Evolutionary conservation across 257 asterid genomes (phyloP), one percentile per base, ranked within the genome.

Genomic region (Prunella vulgaris): DNA sequence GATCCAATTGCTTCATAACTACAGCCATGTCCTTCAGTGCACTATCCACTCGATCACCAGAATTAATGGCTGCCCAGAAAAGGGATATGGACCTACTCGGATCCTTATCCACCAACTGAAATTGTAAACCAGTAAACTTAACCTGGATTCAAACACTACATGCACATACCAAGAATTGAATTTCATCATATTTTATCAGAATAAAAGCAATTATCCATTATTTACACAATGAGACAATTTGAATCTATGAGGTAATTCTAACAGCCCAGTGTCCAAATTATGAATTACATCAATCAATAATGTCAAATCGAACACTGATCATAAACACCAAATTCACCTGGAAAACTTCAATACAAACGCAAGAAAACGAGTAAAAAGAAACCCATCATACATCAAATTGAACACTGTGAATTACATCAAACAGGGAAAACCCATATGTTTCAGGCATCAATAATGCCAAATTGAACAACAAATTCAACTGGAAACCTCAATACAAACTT

Each of bases 1-100:
- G 84, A 62, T 86, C 73, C 81, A 94, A 73, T 49, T 91, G 99
- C 65, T 89, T 89, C 99, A 91, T 89, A 33, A 89, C 96, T 24
- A 89, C 82, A 13, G 99, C 99, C 99, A 91, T 94, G 83, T 94
- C 99, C 76, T 94, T 94, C 10, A 94, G 78, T 57, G 99, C 93
- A 80, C 99, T 94, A 18, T 91, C 97, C 4, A 87, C 93, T 48
- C 97, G 83, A 77, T 94, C 99, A 15, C 97, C 96, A 7, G 96
- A 80, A 74, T 94, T 94, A 53, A 94, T 94, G 13, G 99, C 91
- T 0, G 96, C 84, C 99, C 99, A 94, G 77, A 94, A 94, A 60
- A 94, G 83, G 68, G 97, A 87, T 46, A 94, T 61, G 1, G 99
- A 97, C 84, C 70, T 85, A 84, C 81, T 78, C 51, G 95, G 97